These are phyloP conservation scores for Diaporthe australafricana DNA, from an alignment of 2,329 filamentous ascomycete genomes.

Conservation along the genomic window DNA sequence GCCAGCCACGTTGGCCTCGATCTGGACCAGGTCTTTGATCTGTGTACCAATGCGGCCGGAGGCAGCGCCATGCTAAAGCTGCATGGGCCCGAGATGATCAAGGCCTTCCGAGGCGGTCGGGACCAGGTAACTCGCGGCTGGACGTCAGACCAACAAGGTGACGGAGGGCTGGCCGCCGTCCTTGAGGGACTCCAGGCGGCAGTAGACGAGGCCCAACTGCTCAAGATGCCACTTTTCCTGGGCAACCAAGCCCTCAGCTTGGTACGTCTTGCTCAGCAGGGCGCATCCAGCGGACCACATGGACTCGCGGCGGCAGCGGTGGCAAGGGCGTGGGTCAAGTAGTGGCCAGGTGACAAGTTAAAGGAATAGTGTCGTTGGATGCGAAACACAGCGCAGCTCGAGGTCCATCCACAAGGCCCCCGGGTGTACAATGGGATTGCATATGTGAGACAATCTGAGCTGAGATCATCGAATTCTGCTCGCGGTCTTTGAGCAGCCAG, in stretches of 20 bases:
- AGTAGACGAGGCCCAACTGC: slow-evolving; percentile 55
- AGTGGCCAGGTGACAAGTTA: background rate
- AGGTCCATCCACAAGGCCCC: background rate
- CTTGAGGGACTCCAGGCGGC: slow-evolving; percentile 49
- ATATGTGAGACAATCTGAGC: background rate
- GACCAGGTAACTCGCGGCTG: slow-evolving; percentile 41
- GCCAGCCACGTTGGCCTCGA: slow-evolving; percentile 54
- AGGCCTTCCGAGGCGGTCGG: slow-evolving; percentile 46
- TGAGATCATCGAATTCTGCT: background rate
- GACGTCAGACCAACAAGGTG: slow-evolving; percentile 21
- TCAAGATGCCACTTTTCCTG: slow-evolving; percentile 55
- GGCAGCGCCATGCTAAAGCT: slow-evolving; percentile 53
- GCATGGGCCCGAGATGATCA: slow-evolving; percentile 53
- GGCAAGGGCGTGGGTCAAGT: slow-evolving; percentile 31
- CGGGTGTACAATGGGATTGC: background rate
- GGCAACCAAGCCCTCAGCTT: slow-evolving; percentile 54
- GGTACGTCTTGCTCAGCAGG: slow-evolving; percentile 39
- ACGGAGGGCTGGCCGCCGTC: slow-evolving; percentile 44
- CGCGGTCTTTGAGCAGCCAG: background rate
- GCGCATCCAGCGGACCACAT: background rate
- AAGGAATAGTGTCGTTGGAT: background rate
- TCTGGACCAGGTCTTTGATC: slow-evolving; percentile 57
- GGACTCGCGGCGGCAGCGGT: slow-evolving; percentile 25
- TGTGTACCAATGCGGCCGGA: slow-evolving; percentile 59
- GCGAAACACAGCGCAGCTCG: background rate